phyloP scores from a whole-genome alignment of 257 asterid genomes.

The Euphrasia confusa region DNA sequence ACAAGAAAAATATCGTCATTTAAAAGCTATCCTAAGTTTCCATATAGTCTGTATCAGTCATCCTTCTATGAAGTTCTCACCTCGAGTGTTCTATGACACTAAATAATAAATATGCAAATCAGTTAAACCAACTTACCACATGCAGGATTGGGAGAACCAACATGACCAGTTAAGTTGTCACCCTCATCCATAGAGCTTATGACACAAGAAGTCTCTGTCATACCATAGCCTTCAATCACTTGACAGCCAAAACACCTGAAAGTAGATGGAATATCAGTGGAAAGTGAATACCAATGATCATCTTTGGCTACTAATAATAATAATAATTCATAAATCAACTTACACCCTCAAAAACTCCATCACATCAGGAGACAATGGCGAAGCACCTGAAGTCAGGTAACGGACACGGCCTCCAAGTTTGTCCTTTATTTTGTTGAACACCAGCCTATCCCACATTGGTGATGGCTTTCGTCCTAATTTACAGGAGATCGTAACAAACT shows the following conservation, averaged over 20 bases:
- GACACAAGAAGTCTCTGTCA: constrained; percentile 97
- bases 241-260: constrained; percentile 86
- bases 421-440: constrained; percentile 87
- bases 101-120: constrained; percentile 1
- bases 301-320: background rate
- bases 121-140: constrained; percentile 58
- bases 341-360: constrained; percentile 94
- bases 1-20: constrained; percentile 2
- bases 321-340: constrained; percentile 30
- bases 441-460: constrained; percentile 94
- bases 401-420: constrained; percentile 95
- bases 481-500: background rate
- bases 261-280: constrained; percentile 20
- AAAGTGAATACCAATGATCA: constrained; percentile 19
- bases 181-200: constrained; percentile 74
- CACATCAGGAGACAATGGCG: constrained; percentile 94
- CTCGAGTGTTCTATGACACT: background rate
- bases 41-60: background rate
- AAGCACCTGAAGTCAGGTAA: constrained; percentile 91
- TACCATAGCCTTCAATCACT: constrained; percentile 89
- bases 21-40: background rate
- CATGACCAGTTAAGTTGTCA: constrained; percentile 74
- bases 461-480: constrained; percentile 78
- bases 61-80: background rate
- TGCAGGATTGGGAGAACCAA: constrained; percentile 91